Evolutionary conservation across 2,329 filamentous ascomycete genomes (phyloP).

Genomic region (Colletotrichum paranaense): DNA sequence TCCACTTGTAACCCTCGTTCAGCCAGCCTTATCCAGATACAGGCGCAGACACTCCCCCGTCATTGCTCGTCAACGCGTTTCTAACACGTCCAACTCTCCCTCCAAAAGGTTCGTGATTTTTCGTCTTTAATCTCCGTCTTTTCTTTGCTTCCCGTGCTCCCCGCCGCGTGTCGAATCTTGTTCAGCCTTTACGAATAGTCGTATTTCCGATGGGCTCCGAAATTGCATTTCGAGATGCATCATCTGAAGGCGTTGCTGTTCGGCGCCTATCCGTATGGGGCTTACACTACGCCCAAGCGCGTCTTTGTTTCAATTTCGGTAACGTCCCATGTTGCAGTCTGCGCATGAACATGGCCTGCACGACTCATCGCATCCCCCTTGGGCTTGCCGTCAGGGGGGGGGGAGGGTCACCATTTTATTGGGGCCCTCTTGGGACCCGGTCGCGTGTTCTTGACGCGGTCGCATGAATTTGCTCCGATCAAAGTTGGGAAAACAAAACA

Average conservation of each 20-base stretch:
- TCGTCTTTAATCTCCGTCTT: conserved; percentile 21
- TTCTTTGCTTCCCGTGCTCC: background rate
- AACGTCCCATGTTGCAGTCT: conserved; percentile 37
- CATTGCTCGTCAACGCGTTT: conserved; percentile 8
- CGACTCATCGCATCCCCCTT: conserved; percentile 31
- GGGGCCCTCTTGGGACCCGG: conserved; percentile 27
- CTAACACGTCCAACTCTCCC: conserved; percentile 1
- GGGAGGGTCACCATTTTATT: conserved; percentile 14
- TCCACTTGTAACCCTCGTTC: conserved; percentile 4
- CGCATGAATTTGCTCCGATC: conserved; percentile 35
- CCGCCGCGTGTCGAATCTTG: background rate
- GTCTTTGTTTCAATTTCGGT: conserved; percentile 35
- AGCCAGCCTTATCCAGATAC: conserved; percentile 11
- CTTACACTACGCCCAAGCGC: conserved; percentile 30
- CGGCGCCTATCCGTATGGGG: conserved; percentile 29
- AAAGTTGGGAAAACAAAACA: conserved; percentile 36
- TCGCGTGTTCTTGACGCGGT: conserved; percentile 35
- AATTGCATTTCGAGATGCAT: conserved; percentile 35
- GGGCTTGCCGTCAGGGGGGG: conserved; percentile 22
- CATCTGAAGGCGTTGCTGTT: conserved; percentile 33
- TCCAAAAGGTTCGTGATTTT: conserved; percentile 18
- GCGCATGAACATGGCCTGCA: conserved; percentile 34
- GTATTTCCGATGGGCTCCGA: conserved; percentile 31
- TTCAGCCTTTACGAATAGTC: conserved; percentile 1
- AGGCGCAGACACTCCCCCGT: background rate